phyloP scores from a whole-genome alignment of 192 early-diverging fungal genomes.

The Umbelopsis isabellina region DNA sequence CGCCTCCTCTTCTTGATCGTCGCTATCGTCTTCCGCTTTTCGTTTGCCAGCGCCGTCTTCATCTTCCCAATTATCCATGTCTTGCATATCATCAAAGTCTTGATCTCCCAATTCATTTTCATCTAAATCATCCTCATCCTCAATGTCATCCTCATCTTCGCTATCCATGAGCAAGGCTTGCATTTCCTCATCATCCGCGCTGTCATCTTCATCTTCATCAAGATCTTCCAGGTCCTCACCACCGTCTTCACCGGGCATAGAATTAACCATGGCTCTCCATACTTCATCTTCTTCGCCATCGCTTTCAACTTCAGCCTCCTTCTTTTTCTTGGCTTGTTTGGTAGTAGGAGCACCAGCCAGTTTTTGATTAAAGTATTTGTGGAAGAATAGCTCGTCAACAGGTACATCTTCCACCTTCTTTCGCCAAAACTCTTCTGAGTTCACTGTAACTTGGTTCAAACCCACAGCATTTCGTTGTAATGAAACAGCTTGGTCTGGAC shows the following conservation, averaged over 20 bases:
- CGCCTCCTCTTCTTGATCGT: conserved; percentile 37
- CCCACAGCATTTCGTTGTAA: conserved; percentile 54
- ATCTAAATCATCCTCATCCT: conserved; percentile 50
- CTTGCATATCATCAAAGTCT: conserved; percentile 52
- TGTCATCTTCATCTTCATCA: conserved; percentile 49
- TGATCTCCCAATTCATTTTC: conserved; percentile 59
- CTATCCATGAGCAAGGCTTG: conserved; percentile 45
- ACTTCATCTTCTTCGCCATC: conserved; percentile 83
- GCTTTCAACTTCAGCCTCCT: conserved; percentile 40
- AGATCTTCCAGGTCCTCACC: conserved; percentile 54
- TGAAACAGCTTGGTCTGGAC: conserved; percentile 58
- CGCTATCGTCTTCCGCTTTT: conserved; percentile 39
- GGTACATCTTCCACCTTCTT: conserved; percentile 65
- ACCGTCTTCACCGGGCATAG: conserved; percentile 55
- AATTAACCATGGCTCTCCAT: conserved; percentile 84
- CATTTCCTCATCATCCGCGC: conserved; percentile 49
- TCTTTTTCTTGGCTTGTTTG: conserved; percentile 32
- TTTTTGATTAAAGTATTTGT: conserved; percentile 75
- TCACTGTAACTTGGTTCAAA: conserved; percentile 61
- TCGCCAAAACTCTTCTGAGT: conserved; percentile 63
- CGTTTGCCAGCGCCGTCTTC: conserved; percentile 52
- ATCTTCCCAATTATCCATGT: conserved; percentile 45
- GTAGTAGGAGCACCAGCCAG: conserved; percentile 33
- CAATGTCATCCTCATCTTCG: conserved; percentile 48
- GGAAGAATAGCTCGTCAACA: conserved; percentile 82